A percentile compares a stretch with the other conserved stretches of the same genome.
Conservation (phyloP, 1,139 yeast species). For the Kluyveromyces sp. region DNA sequence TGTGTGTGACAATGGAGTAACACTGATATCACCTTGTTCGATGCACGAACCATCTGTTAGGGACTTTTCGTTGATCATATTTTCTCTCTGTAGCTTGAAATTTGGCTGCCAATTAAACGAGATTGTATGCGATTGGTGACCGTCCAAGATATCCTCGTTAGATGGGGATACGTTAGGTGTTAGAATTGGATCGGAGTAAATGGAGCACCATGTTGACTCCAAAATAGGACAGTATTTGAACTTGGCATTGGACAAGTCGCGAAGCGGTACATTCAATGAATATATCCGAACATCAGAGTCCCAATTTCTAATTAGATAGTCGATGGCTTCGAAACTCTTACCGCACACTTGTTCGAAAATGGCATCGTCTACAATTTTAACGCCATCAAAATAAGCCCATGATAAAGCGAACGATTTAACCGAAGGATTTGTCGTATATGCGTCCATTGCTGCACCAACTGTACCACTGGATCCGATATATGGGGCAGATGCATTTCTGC, state of each 20-base stretch:
- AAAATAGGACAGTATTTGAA: constrained; percentile 69
- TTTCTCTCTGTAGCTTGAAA: constrained; percentile 49
- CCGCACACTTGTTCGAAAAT: constrained; percentile 60
- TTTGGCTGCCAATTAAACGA: constrained; percentile 79
- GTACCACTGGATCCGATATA: constrained; percentile 94
- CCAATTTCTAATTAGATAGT: constrained; percentile 55
- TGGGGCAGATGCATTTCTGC: constrained; percentile 85
- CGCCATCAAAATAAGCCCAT: constrained; percentile 57
- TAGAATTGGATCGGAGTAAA: constrained; percentile 32
- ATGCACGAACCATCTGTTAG: constrained; percentile 37
- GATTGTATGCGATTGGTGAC: constrained; percentile 34
- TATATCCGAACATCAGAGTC: constrained; percentile 55
- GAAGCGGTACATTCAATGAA: constrained; percentile 77
- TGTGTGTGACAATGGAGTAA: constrained; percentile 77
- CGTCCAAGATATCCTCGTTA: constrained; percentile 38
- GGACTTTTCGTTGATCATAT: constrained; percentile 33
- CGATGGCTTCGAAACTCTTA: constrained; percentile 55
- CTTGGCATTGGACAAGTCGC: constrained; percentile 45
- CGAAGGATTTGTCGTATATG: constrained; percentile 62
- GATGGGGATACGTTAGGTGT: constrained; percentile 18
- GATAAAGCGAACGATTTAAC: constrained; percentile 67
- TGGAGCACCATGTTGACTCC: constrained; percentile 70
- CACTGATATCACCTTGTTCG: constrained; percentile 48
- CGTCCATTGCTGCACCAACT: constrained; percentile 96
- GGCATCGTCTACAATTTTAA: constrained; percentile 44